Evolutionary conservation across 2,329 filamentous ascomycete species (phyloP), one percentile per base, ranked within the genome.

Genomic region (Aspergillus fructus): DNA sequence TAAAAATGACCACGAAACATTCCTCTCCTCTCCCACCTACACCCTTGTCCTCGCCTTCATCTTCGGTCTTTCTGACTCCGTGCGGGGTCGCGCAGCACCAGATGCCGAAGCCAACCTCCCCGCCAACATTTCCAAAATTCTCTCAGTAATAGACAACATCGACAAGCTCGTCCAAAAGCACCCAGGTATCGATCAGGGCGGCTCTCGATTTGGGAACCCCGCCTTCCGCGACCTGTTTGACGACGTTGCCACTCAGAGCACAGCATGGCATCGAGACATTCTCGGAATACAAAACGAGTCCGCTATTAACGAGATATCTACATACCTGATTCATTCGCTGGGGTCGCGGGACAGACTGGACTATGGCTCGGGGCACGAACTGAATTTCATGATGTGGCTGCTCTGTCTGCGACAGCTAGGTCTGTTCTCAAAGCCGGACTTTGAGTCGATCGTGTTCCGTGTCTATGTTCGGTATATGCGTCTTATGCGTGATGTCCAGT

Each of bases 341-440:
- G 94, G 94, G 46, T 96, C 96, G 71, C 84, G 88, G 45, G 84
- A 85, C 51, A 85, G 93, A 41, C 94, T 99, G 68, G 94, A 99
- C 78, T 99, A 99, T 73, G 94, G 94, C 50, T 97, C 92, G 0
- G 94, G 94, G 2, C 94, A 99, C 74, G 94, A 99, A 77, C 84
- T 99, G 61, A 97, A 99, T 79, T 97, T 99, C 76, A 82, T 93
- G 74, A 89, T 96, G 71, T 99, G 93, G 93, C 83, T 97, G 37
- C 84, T 99, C n/a, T 96, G 91, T 70, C 86, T 99, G 0, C 91
- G 94, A 72, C 89, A 93, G 69, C 81, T 97, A 15, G 79, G 81
- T 11, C 74, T 91, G 19, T 72, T 97, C 37, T 77, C 82, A 1
- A 72, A 74, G 5, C 66, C 80, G 11, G 89, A 93, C 64, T 96